phyloP scores from a whole-genome alignment of 1,284 basidiomycete genomes.

The Marasmius fiardii region DNA sequence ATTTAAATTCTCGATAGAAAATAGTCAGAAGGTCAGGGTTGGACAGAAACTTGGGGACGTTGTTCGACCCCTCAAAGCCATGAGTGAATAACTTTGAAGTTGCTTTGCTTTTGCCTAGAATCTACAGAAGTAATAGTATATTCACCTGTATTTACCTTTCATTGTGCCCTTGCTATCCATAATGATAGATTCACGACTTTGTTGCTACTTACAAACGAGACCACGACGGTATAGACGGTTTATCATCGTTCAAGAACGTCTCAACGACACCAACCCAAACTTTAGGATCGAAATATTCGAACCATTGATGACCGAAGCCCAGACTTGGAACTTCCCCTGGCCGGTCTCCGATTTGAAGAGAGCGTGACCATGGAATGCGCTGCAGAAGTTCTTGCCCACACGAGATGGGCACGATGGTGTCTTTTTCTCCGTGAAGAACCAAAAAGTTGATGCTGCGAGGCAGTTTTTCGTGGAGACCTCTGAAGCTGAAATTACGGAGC shows the following conservation, averaged over 20 bases:
- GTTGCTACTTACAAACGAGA: neutral
- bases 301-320: conserved; percentile 5
- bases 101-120: too few relatives aligned
- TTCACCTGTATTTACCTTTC: too few relatives aligned
- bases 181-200: too few relatives aligned
- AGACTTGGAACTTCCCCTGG: neutral
- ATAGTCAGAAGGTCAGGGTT: conserved; percentile 87
- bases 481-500: neutral
- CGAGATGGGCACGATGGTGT: neutral
- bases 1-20: conserved; percentile 80
- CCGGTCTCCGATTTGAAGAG: neutral
- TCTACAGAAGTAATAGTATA: too few relatives aligned
- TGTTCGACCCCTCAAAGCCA: conserved; percentile 9
- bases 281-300: conserved; percentile 2
- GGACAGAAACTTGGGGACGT: conserved; percentile 75
- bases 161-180: too few relatives aligned
- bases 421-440: neutral
- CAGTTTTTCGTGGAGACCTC: neutral
- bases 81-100: neutral
- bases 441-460: neutral
- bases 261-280: conserved; percentile 3
- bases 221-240: neutral
- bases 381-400: conserved; percentile 1
- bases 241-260: neutral
- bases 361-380: neutral